A percentile compares a stretch with the other conserved stretches of the same genome.
phyloP scores from a whole-genome alignment of 2,329 filamentous ascomycete genomes.

The Penicillium sp. region DNA sequence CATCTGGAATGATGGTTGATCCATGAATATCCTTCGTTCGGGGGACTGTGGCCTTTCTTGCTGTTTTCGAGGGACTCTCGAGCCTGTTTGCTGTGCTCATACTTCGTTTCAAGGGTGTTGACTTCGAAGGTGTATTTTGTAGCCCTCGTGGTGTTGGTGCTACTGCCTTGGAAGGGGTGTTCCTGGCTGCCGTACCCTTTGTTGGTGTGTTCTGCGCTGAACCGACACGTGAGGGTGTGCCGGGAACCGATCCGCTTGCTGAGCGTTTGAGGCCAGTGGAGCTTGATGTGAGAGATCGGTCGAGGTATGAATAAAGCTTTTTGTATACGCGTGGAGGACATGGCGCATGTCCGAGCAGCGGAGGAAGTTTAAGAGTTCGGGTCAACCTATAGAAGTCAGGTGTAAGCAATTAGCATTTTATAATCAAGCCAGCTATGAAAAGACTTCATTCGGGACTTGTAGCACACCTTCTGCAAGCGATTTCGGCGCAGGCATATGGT shows the following conservation, averaged over 20 bases:
- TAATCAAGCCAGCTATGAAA: neutral
- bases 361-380: constrained; percentile 71
- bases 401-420: neutral
- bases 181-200: constrained; percentile 24
- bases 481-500: constrained; percentile 78
- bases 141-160: constrained; percentile 32
- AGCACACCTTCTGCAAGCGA: constrained; percentile 78
- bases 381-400: constrained; percentile 62
- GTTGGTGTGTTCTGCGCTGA: constrained; percentile 43
- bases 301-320: constrained; percentile 77
- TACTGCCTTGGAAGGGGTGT: constrained; percentile 31
- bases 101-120: constrained; percentile 45
- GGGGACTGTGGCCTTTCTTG: constrained; percentile 16
- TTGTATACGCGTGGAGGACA: constrained; percentile 79
- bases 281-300: constrained; percentile 60
- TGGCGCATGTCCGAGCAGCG: constrained; percentile 72
- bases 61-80: constrained; percentile 23
- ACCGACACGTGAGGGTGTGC: constrained; percentile 27
- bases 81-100: constrained; percentile 21
- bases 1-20: constrained; percentile 39
- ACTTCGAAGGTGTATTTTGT: constrained; percentile 48
- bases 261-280: constrained; percentile 38
- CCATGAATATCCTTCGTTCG: constrained; percentile 22
- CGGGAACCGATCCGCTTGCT: constrained; percentile 34
- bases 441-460: neutral